These are phyloP conservation scores for Persicaria maculosa DNA, from an alignment of 148 eudicot species.

Conservation along the genomic window DNA sequence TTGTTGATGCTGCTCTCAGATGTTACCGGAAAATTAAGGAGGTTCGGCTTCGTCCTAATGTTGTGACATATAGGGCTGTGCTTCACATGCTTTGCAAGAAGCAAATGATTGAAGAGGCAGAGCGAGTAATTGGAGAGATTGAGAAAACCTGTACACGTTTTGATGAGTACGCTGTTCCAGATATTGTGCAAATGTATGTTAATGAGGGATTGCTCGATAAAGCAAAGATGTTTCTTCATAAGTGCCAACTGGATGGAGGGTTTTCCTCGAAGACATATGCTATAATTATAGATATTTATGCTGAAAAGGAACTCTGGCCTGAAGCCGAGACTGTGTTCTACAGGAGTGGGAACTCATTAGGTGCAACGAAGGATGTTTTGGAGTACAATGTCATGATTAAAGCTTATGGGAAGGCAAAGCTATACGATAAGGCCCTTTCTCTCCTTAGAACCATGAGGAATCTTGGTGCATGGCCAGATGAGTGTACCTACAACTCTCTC, in stretches of 20 bases:
- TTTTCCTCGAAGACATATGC: slow-evolving; percentile 57
- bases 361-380: slow-evolving; percentile 50
- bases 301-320: slow-evolving; percentile 68
- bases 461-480: slow-evolving; percentile 84
- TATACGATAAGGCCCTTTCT: slow-evolving; percentile 63
- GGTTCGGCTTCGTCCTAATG: slow-evolving; percentile 67
- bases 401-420: slow-evolving; percentile 73
- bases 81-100: slow-evolving; percentile 52
- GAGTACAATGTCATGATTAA: slow-evolving; percentile 85
- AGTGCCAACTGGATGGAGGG: slow-evolving; percentile 26
- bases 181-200: slow-evolving; percentile 66
- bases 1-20: slow-evolving; percentile 47
- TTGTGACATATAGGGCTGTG: slow-evolving; percentile 60
- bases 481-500: slow-evolving; percentile 72
- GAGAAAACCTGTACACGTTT: slow-evolving; percentile 32
- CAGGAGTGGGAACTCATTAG: slow-evolving; percentile 33
- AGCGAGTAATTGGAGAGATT: slow-evolving; percentile 54
- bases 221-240: slow-evolving; percentile 41
- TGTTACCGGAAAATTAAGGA: slow-evolving; percentile 60
- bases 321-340: slow-evolving; percentile 76
- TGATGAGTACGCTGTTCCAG: slow-evolving; percentile 63
- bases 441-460: slow-evolving; percentile 72
- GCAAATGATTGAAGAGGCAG: slow-evolving; percentile 57
- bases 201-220: slow-evolving; percentile 42
- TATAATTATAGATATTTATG: slow-evolving; percentile 72